Evolutionary conservation across 495 filamentous ascomycete genomes (phyloP).

Genomic region (Lasiosphaeria miniovina): DNA sequence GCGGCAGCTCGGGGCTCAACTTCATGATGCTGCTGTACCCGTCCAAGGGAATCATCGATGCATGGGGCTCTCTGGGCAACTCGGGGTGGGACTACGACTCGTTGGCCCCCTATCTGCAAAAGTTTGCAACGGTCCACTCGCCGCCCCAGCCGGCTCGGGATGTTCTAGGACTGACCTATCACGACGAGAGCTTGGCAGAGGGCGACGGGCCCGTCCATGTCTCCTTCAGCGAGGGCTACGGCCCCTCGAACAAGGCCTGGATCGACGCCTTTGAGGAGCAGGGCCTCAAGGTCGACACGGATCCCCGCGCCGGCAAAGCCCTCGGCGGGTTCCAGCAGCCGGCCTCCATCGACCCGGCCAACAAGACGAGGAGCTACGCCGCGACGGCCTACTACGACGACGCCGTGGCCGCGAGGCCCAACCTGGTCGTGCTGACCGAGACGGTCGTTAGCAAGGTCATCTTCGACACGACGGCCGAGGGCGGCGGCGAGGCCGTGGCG

Average conservation of each 20-base stretch:
- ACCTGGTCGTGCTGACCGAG: constrained; percentile 46
- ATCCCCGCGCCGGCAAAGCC: constrained; percentile 37
- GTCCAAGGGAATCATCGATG: constrained; percentile 45
- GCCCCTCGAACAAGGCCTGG: constrained; percentile 36
- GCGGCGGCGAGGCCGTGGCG: constrained; percentile 25
- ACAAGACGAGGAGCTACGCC: constrained; percentile 37
- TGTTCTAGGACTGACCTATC: constrained; percentile 30
- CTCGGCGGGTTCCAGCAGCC: constrained; percentile 47
- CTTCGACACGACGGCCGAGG: constrained; percentile 13
- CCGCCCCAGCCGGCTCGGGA: constrained; percentile 31
- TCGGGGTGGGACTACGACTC: constrained; percentile 50
- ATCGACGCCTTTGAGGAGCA: constrained; percentile 32
- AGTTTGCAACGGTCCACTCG: constrained; percentile 36
- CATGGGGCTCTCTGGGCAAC: constrained; percentile 55
- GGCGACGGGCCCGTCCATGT: constrained; percentile 40
- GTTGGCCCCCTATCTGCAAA: constrained; percentile 47
- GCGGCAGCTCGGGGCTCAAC: constrained; percentile 57
- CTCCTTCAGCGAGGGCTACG: constrained; percentile 39
- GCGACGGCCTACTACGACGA: constrained; percentile 37
- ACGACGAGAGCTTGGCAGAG: constrained; percentile 27
- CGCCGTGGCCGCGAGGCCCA: constrained; percentile 36
- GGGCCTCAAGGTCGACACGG: constrained; percentile 31
- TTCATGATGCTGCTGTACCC: constrained; percentile 47
- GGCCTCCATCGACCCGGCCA: constrained; percentile 41
- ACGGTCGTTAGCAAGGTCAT: constrained; percentile 46